Conservation (phyloP, 768 basidiomycete genomes). For the Pulveroboletus sp. region DNA sequence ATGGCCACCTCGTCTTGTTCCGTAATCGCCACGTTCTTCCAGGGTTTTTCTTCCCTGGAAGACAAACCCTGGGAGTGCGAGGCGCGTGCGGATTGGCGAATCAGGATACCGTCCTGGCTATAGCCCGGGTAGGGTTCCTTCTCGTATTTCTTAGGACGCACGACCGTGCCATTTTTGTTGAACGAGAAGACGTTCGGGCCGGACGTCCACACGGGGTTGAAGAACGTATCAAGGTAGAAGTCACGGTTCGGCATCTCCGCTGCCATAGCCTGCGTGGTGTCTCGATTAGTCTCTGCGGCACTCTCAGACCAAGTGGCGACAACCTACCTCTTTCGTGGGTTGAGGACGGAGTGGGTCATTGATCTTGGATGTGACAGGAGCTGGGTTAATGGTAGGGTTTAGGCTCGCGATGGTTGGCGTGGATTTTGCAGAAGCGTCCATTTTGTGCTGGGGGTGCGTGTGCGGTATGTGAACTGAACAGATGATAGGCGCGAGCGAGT, state of each 20-base stretch:
- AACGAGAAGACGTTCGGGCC: constrained; percentile 14
- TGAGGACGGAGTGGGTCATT: not conserved
- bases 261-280: not conserved
- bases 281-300: not conserved
- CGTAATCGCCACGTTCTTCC: constrained; percentile 18
- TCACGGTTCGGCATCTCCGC: constrained; percentile 18
- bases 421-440: not conserved
- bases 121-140: constrained; percentile 3
- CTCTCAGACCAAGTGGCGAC: too few species aligned
- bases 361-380: not conserved
- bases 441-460: not conserved
- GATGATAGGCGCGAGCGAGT: too few species aligned
- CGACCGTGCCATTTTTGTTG: constrained; percentile 6
- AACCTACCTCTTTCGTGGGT: not conserved
- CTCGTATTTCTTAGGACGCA: not conserved
- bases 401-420: not conserved
- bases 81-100: not conserved
- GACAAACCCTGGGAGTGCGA: not conserved
- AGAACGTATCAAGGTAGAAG: constrained; percentile 50
- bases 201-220: constrained; percentile 34
- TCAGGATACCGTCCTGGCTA: not conserved
- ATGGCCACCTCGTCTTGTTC: constrained; percentile 12
- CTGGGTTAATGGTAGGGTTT: not conserved
- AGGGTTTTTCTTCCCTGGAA: constrained; percentile 4
- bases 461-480: not conserved